Evolutionary conservation across 306 rosid species (phyloP).

Genomic region (Quercus berberidifolia): DNA sequence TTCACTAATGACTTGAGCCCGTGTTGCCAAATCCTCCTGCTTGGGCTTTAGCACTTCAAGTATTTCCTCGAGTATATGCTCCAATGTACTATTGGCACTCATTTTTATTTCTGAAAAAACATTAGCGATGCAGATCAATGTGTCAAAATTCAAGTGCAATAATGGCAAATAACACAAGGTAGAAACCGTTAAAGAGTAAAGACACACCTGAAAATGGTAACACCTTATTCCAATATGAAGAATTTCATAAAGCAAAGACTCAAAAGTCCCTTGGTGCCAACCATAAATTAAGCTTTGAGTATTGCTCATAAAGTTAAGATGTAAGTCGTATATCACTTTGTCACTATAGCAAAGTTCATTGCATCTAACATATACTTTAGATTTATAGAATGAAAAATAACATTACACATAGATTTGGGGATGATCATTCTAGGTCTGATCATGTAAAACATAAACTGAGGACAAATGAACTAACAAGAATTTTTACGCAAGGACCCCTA

Average conservation of each 20-base stretch:
- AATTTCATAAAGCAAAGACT: too few relatives aligned
- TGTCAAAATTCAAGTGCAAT: constrained; percentile 3
- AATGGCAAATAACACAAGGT: constrained; percentile 17
- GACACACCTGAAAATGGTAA: neutral
- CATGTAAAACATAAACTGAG: neutral
- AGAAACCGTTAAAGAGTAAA: neutral
- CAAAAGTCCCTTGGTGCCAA: neutral
- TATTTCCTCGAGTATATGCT: constrained; percentile 41
- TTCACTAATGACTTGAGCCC: constrained; percentile 45
- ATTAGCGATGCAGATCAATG: neutral
- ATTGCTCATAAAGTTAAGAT: neutral
- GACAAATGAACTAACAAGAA: neutral
- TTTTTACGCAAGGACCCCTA: neutral
- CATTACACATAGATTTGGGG: neutral
- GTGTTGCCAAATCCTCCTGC: constrained; percentile 46
- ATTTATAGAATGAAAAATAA: neutral
- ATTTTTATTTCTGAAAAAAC: constrained; percentile 28
- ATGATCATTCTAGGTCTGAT: neutral
- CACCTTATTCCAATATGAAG: too few relatives aligned
- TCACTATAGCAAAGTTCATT: neutral
- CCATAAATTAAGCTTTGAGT: neutral
- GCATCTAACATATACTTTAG: neutral
- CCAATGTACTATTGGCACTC: constrained; percentile 41
- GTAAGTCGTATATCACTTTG: neutral
- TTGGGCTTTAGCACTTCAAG: constrained; percentile 46